Conservation (phyloP, 179 eudicot genomes). For the Sideroxylon spinosum region DNA sequence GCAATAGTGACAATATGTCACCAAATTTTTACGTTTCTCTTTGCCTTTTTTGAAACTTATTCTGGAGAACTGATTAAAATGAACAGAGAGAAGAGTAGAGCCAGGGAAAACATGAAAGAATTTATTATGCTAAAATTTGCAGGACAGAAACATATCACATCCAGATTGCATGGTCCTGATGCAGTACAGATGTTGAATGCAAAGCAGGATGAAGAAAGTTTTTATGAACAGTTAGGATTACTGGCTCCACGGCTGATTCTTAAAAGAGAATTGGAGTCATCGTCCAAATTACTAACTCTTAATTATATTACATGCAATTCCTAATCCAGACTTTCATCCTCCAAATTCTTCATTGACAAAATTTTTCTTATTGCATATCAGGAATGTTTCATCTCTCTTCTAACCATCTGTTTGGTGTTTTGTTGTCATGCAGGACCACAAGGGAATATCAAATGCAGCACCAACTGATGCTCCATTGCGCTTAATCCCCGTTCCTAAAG, state of each 20-base stretch:
- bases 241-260: conserved; percentile 6
- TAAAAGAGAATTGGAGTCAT: not conserved
- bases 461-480: conserved; percentile 81
- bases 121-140: not conserved
- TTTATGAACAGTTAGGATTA: conserved; percentile 1
- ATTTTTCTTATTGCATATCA: not conserved
- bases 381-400: not conserved
- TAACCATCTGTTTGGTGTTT: conserved; percentile 1
- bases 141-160: not conserved
- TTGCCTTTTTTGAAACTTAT: no score
- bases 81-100: not conserved
- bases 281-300: not conserved
- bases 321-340: not conserved
- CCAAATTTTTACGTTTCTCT: not conserved
- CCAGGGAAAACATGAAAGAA: not conserved
- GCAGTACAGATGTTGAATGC: not conserved
- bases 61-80: not conserved
- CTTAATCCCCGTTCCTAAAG: conserved; percentile 38
- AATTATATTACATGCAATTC: not conserved
- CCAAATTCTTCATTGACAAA: not conserved
- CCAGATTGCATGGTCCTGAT: not conserved
- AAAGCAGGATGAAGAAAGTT: conserved; percentile 6
- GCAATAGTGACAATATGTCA: not conserved
- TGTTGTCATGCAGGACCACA: conserved; percentile 65
- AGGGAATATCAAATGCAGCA: conserved; percentile 90